Evolutionary conservation across 139 green algal species (phyloP).

Genomic region (Chlorella sorokiniana): DNA sequence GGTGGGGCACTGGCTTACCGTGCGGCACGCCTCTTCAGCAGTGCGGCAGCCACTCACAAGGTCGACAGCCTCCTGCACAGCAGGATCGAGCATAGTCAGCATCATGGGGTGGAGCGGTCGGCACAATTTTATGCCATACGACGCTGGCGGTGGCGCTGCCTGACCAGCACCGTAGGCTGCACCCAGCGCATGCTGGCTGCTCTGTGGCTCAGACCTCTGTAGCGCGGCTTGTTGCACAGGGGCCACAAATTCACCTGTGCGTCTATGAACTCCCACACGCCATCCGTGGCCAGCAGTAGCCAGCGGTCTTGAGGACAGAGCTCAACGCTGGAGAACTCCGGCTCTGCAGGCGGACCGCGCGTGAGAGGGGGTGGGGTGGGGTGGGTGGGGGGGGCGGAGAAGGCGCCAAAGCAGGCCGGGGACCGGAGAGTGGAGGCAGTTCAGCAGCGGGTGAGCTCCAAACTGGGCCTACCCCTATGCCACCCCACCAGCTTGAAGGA

Average conservation of each 20-base stretch:
- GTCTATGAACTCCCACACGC: constrained; percentile 93
- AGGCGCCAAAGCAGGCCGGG: not conserved
- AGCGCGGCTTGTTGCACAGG: too few relatives aligned
- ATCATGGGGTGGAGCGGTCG: not conserved
- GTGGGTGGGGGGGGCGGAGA: not conserved
- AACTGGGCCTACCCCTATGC: too few relatives aligned
- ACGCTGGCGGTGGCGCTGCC: too few relatives aligned
- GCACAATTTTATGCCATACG: not conserved
- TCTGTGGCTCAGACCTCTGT: too few relatives aligned
- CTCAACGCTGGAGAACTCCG: constrained; percentile 66
- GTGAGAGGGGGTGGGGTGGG: too few relatives aligned
- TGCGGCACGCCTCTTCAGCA: constrained; percentile 23
- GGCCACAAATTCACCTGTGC: too few relatives aligned
- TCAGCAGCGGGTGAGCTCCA: not conserved
- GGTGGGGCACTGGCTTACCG: not conserved
- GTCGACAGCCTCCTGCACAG: constrained; percentile 2
- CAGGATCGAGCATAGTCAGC: not conserved
- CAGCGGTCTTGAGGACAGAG: constrained; percentile 76
- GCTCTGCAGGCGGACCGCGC: constrained; percentile 42
- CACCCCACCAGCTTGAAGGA: not conserved
- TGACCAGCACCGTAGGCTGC: too few relatives aligned
- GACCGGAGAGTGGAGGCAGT: not conserved
- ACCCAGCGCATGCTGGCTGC: too few relatives aligned
- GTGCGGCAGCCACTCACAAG: constrained; percentile 7
- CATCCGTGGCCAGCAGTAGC: constrained; percentile 89